Evolutionary conservation across 2,329 filamentous ascomycete genomes (phyloP).

Genomic region (Aspergillus sp.): DNA sequence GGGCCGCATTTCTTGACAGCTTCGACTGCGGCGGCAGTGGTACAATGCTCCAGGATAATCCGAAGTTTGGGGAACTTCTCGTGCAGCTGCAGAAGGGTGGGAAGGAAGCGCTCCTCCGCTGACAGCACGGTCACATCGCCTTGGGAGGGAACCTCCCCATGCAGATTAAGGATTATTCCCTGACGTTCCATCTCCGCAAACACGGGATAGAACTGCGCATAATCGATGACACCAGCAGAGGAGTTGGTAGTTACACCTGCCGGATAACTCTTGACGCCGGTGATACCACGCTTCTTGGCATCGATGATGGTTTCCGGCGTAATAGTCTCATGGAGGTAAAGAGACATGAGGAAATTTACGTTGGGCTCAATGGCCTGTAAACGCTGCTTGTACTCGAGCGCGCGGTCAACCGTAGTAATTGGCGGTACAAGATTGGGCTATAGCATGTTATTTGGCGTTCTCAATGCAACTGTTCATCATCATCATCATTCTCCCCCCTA

Average conservation of each 20-base stretch:
- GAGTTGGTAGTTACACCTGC: slow-evolving; percentile 60
- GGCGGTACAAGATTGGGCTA: slow-evolving; percentile 67
- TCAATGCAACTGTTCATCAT: not conserved
- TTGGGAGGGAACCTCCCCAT: slow-evolving; percentile 63
- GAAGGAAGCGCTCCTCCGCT: slow-evolving; percentile 75
- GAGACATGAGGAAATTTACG: slow-evolving; percentile 71
- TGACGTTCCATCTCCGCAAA: slow-evolving; percentile 88
- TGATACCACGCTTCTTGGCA: slow-evolving; percentile 70
- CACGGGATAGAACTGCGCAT: slow-evolving; percentile 53
- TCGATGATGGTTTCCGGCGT: slow-evolving; percentile 70
- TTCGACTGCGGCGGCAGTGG: slow-evolving; percentile 75
- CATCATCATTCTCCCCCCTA: not conserved
- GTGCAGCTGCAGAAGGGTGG: slow-evolving; percentile 73
- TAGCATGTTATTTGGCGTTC: slow-evolving; percentile 20
- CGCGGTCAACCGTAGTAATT: slow-evolving; percentile 60
- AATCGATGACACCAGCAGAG: slow-evolving; percentile 48
- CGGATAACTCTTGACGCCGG: slow-evolving; percentile 57
- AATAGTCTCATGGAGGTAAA: slow-evolving; percentile 65
- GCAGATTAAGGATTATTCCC: slow-evolving; percentile 84
- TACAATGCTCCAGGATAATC: slow-evolving; percentile 77
- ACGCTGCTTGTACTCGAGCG: slow-evolving; percentile 64
- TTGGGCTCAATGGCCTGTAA: slow-evolving; percentile 61
- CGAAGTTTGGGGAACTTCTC: slow-evolving; percentile 64
- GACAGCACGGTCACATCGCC: slow-evolving; percentile 59
- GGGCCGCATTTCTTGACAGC: slow-evolving; percentile 75